Base-by-base conservation (phyloP, 805 yeast species). In the Starmera amethionina region DNA sequence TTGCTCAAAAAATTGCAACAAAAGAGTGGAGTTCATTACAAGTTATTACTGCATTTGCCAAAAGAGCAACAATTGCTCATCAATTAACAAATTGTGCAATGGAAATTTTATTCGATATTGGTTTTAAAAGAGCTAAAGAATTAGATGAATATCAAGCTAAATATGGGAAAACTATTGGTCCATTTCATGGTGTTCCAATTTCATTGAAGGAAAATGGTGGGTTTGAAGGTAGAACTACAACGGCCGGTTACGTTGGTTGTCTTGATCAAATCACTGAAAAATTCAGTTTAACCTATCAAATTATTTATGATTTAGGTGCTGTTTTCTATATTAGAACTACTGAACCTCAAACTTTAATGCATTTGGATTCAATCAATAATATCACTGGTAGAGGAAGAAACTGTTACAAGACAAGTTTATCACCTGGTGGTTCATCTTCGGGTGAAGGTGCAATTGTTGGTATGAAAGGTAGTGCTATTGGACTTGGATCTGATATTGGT, bases 401-500 rank as follows among this genome's bases (percentile, higher is more conserved):
- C 52, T 75, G 84, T 1, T 60, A 64, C 58, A 79, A 80, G 48
- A 63, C 77, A 31, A 59, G 67, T 19, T 63, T 78, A 42, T 72
- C 82, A 15, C 68, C 81, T 3, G 86, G 87, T 46, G 87, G 87
- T 14, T 75, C 82, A 1, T 75, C 83, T 3, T 79, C 82, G 33
- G 87, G 87, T 44, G 86, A 79, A 55, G 83, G 85, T 46, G 77
- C 82, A 0, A 54, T 75, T 44, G 72, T 77, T 39, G 75, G 73
- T 3, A 67, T 74, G 54, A 72, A 69, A 39, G 84, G 76, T 6
- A 73, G 83, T 16, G 72, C 77, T 2, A 46, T 80, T 35, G 88
- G 82, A n/a, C 63, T 76, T 34, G 86, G 86, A 33, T 73, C 82
- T 25, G 87, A 80, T 53, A 79, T 80, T 45, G 87, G 87, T 43